These are phyloP conservation scores for Botrytis porri DNA, from an alignment of 2,329 filamentous ascomycete species.

Conservation along the genomic window DNA sequence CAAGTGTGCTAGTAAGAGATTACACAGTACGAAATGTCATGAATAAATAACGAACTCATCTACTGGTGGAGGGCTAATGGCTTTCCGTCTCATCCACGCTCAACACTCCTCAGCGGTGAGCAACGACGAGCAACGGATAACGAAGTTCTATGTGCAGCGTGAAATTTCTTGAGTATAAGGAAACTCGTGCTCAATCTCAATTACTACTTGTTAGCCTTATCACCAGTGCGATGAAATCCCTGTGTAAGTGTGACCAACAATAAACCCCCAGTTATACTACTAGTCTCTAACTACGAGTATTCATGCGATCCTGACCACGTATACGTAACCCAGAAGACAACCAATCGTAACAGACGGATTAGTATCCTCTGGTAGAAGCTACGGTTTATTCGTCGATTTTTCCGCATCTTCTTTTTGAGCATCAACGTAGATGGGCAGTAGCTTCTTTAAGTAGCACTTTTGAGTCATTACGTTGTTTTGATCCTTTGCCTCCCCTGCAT, in stretches of 20 bases:
- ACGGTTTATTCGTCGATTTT: neutral
- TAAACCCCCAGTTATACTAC: too few relatives aligned
- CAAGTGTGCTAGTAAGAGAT: neutral
- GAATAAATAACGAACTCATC: too few relatives aligned
- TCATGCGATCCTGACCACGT: too few relatives aligned
- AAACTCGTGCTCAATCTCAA: neutral
- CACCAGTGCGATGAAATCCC: too few relatives aligned
- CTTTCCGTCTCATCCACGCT: neutral
- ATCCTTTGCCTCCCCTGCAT: neutral
- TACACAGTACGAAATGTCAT: neutral
- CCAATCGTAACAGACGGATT: rapidly evolving
- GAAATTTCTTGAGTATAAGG: neutral
- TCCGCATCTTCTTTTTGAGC: neutral
- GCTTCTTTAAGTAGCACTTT: neutral
- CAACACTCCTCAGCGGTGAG: neutral
- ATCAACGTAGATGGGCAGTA: neutral
- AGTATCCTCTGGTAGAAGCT: neutral
- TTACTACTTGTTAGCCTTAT: neutral
- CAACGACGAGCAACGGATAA: neutral
- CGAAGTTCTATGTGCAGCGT: neutral
- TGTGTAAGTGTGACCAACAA: too few relatives aligned
- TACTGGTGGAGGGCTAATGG: neutral
- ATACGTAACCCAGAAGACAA: too few relatives aligned
- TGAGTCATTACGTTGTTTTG: neutral
- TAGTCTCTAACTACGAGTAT: too few relatives aligned